A percentile compares a stretch with the other conserved stretches of the same genome.
Evolutionary conservation across 106 monocot species (phyloP).

Genomic region (Agapanthus africanus): DNA sequence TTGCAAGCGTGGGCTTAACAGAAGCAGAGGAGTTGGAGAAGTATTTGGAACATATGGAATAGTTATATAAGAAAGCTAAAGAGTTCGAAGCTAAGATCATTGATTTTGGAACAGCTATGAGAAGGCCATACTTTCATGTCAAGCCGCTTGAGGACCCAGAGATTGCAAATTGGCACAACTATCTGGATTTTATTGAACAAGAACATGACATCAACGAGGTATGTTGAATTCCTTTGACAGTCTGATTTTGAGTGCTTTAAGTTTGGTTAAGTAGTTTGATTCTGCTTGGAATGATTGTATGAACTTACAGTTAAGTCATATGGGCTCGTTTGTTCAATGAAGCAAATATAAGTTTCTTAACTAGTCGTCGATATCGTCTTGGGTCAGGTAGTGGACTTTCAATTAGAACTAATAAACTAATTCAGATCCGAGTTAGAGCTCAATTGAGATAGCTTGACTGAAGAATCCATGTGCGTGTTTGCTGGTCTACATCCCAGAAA

Average conservation of each 20-base stretch:
- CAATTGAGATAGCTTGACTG: too few relatives aligned
- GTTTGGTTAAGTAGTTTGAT: slow-evolving; percentile 23
- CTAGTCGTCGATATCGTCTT: too few relatives aligned
- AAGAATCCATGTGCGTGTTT: too few relatives aligned
- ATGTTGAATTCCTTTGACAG: slow-evolving; percentile 13
- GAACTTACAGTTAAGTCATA: slow-evolving; percentile 60
- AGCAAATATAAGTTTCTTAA: too few relatives aligned
- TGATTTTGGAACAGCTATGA: slow-evolving; percentile 93
- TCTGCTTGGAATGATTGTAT: slow-evolving; percentile 40
- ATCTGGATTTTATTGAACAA: slow-evolving; percentile 90
- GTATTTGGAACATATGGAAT: slow-evolving; percentile 85
- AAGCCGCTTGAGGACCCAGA: slow-evolving; percentile 91
- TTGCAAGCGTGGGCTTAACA: slow-evolving; percentile 59
- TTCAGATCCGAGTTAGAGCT: too few relatives aligned
- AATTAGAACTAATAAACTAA: too few relatives aligned
- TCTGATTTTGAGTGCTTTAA: slow-evolving; percentile 9
- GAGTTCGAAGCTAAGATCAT: slow-evolving; percentile 94
- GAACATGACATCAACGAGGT: slow-evolving; percentile 97
- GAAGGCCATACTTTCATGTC: slow-evolving; percentile 97
- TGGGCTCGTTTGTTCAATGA: slow-evolving; percentile 79
- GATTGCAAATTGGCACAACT: slow-evolving; percentile 97
- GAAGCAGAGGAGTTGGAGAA: slow-evolving; percentile 87
- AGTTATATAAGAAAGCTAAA: slow-evolving; percentile 98
- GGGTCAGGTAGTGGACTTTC: too few relatives aligned
- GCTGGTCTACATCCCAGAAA: too few relatives aligned